Base-by-base conservation (phyloP, 108 stramenopile species). In the Epithemia pelagica region DNA sequence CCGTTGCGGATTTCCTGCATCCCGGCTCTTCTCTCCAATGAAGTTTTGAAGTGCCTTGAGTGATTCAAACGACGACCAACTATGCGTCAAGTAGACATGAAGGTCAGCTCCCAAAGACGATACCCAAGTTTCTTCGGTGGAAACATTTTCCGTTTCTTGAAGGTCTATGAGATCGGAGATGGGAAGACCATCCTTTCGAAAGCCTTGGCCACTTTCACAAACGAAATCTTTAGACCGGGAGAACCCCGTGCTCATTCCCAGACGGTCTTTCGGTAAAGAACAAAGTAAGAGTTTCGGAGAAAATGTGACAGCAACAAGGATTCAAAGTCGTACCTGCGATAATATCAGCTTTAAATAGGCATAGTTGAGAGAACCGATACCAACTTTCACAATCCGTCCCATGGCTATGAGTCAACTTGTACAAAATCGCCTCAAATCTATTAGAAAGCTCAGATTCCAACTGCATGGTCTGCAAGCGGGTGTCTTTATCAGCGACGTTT, bases 401-500 rank as follows among this genome's bases (percentile, higher is more conserved):
- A 60, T 85, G 71, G 31, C 79, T 71, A 53, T 82, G 84, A 32
- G 82, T 84, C 54, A 94, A 64, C 62, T 87, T 78, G 51, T 90
- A 79, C 32, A 94, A 31, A 54, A 94, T 83, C 0, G 85, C 90
- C 15, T 67, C 57, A 64, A 94, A 90, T 69, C 89, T 91, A 62
- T 83, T 81, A 30, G 78, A 32, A 15, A 89, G 60, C 21, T 76
- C 78, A 26, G 77, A 71, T 69, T 94, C 92, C 29, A 79, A 69
- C 30, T 72, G 68, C 58, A 74, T 53, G 53, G 88, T 78, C 22
- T 67, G 27, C 60, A 80, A 59, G 29, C 82, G 70, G 27, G 76
- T 76, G 54, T 83, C 84, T 21, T 61, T 61, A 15, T 67, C 72
- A n/a, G 46, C 56, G 56, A 78, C 61, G 32, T 71, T 72, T 30